These are phyloP conservation scores for Penicillium sp. DNA, from an alignment of 2,329 filamentous ascomycete species.

Conservation along the genomic window DNA sequence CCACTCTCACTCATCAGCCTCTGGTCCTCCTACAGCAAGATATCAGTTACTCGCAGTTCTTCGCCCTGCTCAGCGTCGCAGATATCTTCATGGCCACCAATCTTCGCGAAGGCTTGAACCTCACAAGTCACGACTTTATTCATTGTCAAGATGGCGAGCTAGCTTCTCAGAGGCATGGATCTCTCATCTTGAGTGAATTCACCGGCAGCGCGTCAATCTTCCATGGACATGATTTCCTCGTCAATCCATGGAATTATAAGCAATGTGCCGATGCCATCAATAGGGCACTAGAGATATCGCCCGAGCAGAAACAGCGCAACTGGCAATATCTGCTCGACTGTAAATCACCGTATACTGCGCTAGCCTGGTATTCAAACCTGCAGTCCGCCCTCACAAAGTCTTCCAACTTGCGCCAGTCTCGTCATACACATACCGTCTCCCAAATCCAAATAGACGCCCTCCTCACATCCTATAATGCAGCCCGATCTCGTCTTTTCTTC, in stretches of 20 bases:
- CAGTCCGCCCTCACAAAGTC: constrained; percentile 69
- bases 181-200: constrained; percentile 90
- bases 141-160: constrained; percentile 84
- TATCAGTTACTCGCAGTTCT: constrained; percentile 86
- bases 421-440: constrained; percentile 78
- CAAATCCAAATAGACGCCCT: constrained; percentile 71
- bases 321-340: constrained; percentile 74
- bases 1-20: constrained; percentile 86
- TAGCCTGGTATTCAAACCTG: constrained; percentile 78
- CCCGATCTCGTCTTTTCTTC: constrained; percentile 75
- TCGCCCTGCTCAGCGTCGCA: constrained; percentile 85
- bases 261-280: constrained; percentile 84
- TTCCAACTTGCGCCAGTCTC: constrained; percentile 76
- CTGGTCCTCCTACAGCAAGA: constrained; percentile 92
- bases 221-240: constrained; percentile 73
- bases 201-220: constrained; percentile 89
- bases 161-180: constrained; percentile 75
- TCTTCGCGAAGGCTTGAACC: constrained; percentile 93
- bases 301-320: constrained; percentile 70
- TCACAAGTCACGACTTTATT: constrained; percentile 90
- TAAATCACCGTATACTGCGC: constrained; percentile 77
- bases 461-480: constrained; percentile 65
- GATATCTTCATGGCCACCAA: constrained; percentile 92
- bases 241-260: constrained; percentile 94
- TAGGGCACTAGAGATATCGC: constrained; percentile 76